These are phyloP conservation scores for Podospora pseudoanserina DNA, from an alignment of 495 filamentous ascomycete genomes.

Conservation along the genomic window DNA sequence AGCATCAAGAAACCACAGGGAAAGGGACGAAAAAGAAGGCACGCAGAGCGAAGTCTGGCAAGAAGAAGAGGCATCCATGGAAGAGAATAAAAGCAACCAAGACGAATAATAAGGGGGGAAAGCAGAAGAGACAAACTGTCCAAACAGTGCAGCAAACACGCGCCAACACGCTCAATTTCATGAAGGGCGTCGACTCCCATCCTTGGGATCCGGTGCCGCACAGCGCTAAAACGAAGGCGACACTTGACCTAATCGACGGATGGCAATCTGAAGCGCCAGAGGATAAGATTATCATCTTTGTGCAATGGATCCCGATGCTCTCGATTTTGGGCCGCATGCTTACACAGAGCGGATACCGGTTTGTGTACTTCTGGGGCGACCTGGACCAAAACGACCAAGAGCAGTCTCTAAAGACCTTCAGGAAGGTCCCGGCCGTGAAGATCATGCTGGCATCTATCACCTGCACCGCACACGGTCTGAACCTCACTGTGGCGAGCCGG, in stretches of 20 bases:
- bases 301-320: constrained; percentile 33
- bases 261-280: constrained; percentile 34
- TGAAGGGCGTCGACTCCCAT: constrained; percentile 9
- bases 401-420: constrained; percentile 23
- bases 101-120: neutral
- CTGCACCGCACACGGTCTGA: constrained; percentile 34
- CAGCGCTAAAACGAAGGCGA: constrained; percentile 31
- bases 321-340: constrained; percentile 35
- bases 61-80: no score
- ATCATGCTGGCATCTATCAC: constrained; percentile 36
- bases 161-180: constrained; percentile 3
- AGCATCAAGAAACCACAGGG: no score
- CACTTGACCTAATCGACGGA: constrained; percentile 30
- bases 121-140: neutral
- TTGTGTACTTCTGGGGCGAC: constrained; percentile 28
- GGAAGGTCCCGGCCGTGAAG: constrained; percentile 20
- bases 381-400: constrained; percentile 19
- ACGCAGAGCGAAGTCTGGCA: no score
- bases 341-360: constrained; percentile 19
- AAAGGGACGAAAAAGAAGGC: no score
- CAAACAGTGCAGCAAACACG: constrained; percentile 1
- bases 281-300: constrained; percentile 42
- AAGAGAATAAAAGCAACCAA: no score
- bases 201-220: constrained; percentile 21
- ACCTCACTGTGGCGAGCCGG: constrained; percentile 35